Percentiles rank a stretch among this genome's conserved stretches.
Conservation (phyloP, 331 rosid species). For the Acacia concinna region DNA sequence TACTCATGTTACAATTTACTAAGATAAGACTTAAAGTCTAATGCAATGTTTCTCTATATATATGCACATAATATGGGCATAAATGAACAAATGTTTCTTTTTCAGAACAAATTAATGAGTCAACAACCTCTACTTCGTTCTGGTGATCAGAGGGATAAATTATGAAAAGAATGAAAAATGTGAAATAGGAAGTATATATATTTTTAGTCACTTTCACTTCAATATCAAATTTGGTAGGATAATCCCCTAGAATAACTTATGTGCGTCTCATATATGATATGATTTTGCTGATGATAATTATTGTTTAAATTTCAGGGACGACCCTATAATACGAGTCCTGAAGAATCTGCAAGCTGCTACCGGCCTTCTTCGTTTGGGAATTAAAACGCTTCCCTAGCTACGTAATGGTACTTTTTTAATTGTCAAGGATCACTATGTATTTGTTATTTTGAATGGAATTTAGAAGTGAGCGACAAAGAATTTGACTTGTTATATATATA, state of each 20-base stretch:
- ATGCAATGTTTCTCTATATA: background rate
- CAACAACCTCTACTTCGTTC: background rate
- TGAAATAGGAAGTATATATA: too few relatives aligned
- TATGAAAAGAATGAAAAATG: too few relatives aligned
- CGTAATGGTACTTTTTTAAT: conserved; percentile 10
- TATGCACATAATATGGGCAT: background rate
- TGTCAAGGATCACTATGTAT: conserved; percentile 40
- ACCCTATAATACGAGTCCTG: conserved; percentile 31
- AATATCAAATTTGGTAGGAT: background rate
- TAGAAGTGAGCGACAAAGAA: conserved; percentile 39
- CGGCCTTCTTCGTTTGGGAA: background rate
- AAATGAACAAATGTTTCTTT: background rate
- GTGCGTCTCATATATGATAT: background rate
- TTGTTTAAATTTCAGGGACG: conserved; percentile 31
- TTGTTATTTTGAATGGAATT: conserved; percentile 38
- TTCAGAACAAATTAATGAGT: background rate
- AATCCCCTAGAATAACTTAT: background rate
- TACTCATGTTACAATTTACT: background rate
- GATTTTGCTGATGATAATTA: background rate
- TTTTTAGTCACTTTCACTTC: background rate
- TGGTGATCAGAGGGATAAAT: too few relatives aligned
- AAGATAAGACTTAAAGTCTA: background rate
- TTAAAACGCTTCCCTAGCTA: conserved; percentile 19
- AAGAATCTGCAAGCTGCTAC: conserved; percentile 28
- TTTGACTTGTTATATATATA: background rate